Conservation (phyloP, 1,139 yeast genomes). For the Torulaspora pretoriensis region DNA sequence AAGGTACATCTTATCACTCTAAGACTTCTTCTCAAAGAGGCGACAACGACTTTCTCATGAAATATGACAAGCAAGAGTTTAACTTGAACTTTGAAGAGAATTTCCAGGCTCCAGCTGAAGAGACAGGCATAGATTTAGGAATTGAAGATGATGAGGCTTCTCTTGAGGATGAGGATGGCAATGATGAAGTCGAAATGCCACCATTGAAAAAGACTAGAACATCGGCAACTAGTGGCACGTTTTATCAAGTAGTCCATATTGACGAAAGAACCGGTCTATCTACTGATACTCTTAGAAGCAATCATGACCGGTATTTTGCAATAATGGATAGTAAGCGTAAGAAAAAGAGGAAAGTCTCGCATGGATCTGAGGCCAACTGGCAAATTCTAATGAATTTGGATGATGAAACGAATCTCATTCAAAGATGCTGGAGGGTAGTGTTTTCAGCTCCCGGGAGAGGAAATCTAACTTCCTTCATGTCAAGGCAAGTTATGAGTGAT, state of each 20-base stretch:
- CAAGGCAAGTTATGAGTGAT: not conserved
- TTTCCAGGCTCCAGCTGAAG: conserved; percentile 3
- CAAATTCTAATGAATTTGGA: conserved; percentile 8
- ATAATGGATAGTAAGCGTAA: conserved; percentile 19
- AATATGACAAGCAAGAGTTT: conserved; percentile 14
- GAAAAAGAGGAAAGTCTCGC: conserved; percentile 2
- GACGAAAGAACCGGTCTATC: conserved; percentile 29
- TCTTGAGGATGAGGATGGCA: conserved; percentile 5
- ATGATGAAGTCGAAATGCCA: conserved; percentile 7
- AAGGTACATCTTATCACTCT: conserved; percentile 20
- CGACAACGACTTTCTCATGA: conserved; percentile 5
- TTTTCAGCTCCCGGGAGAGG: not conserved
- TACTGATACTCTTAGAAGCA: conserved; percentile 27
- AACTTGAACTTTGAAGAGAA: conserved; percentile 16
- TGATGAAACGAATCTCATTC: conserved; percentile 12
- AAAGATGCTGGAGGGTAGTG: conserved; percentile 17
- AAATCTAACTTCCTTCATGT: not conserved
- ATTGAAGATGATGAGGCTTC: conserved; percentile 10
- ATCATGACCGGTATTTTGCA: conserved; percentile 23
- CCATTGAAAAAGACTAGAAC: conserved; percentile 12
- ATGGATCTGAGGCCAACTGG: conserved; percentile 8
- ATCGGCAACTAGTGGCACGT: conserved; percentile 1
- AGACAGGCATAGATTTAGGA: conserved; percentile 15
- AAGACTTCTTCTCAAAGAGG: conserved; percentile 9
- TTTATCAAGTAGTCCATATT: conserved; percentile 11